phyloP scores from a whole-genome alignment of 768 basidiomycete species.

The Gautieria morchelliformis region DNA sequence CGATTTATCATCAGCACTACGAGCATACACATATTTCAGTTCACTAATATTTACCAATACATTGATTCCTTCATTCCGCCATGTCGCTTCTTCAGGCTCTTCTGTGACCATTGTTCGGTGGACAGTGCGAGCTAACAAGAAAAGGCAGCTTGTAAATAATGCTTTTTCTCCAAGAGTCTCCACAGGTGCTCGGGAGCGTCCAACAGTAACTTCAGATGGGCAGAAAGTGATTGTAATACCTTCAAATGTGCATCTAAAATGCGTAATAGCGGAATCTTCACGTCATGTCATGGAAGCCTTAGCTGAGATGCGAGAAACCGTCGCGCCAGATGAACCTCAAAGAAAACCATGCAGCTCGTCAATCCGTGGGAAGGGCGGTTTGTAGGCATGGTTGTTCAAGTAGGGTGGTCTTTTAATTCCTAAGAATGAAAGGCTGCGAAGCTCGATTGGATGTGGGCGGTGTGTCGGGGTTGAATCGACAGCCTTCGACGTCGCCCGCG shows the following conservation, averaged over 20 bases:
- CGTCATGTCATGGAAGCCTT: constrained; percentile 53
- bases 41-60: constrained; percentile 38
- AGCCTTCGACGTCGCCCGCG: too few relatives aligned
- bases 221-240: constrained; percentile 65
- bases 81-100: constrained; percentile 51
- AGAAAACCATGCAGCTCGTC: constrained; percentile 2
- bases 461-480: too few relatives aligned
- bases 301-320: constrained; percentile 48
- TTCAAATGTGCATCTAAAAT: constrained; percentile 55
- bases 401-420: background rate
- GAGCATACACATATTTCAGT: background rate
- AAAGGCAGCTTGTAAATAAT: constrained; percentile 78
- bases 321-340: constrained; percentile 19
- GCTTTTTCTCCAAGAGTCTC: constrained; percentile 72
- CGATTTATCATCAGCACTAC: background rate
- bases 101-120: constrained; percentile 61
- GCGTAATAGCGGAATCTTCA: constrained; percentile 52
- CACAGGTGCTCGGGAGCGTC: constrained; percentile 91
- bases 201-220: constrained; percentile 86
- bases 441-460: too few relatives aligned
- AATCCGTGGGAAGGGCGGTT: constrained; percentile 12
- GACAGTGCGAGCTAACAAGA: constrained; percentile 76
- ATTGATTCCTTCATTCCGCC: constrained; percentile 51
- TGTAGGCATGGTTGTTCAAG: background rate
- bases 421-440: too few relatives aligned